Evolutionary conservation across 2,329 filamentous ascomycete species (phyloP).

Genomic region (Alternaria dauci): DNA sequence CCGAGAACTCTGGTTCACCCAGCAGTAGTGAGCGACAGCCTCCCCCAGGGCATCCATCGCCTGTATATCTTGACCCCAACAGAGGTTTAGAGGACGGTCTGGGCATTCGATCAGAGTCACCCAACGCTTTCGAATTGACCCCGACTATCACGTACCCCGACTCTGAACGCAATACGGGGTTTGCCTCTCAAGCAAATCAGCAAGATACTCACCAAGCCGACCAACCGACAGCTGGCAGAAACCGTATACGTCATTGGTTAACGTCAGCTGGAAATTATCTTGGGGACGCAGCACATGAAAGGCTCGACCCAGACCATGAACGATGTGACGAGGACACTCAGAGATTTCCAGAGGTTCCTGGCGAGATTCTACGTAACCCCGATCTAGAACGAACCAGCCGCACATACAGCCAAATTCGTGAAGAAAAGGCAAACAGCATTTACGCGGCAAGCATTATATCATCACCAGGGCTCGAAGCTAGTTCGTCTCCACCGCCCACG

Average conservation of each 20-base stretch:
- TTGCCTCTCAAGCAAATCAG: slow-evolving; percentile 3
- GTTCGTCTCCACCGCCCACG: slow-evolving; percentile 23
- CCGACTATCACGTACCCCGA: slow-evolving; percentile 28
- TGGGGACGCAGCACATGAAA: slow-evolving; percentile 58
- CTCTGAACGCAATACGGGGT: slow-evolving; percentile 1
- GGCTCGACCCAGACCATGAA: slow-evolving; percentile 54
- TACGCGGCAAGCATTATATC: slow-evolving; percentile 49
- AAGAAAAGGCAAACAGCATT: slow-evolving; percentile 50
- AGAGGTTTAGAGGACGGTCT: slow-evolving; percentile 1
- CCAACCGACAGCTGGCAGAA: slow-evolving; percentile 28
- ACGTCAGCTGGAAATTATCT: slow-evolving; percentile 57
- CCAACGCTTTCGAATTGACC: slow-evolving; percentile 21
- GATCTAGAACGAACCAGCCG: slow-evolving; percentile 52
- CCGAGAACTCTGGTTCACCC: slow-evolving; percentile 7
- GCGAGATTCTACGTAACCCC: slow-evolving; percentile 59
- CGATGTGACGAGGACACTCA: slow-evolving; percentile 58
- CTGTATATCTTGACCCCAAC: background rate
- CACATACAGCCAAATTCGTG: slow-evolving; percentile 54
- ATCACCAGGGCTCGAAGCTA: slow-evolving; percentile 30
- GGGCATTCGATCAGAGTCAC: slow-evolving; percentile 26
- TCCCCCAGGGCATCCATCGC: slow-evolving; percentile 9
- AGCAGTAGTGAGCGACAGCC: slow-evolving; percentile 30
- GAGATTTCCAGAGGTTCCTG: slow-evolving; percentile 66
- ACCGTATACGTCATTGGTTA: slow-evolving; percentile 50
- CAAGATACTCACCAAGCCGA: slow-evolving; percentile 4